Conservation (phyloP, 2,329 filamentous ascomycete genomes). For the Stenocarpella maydis region DNA sequence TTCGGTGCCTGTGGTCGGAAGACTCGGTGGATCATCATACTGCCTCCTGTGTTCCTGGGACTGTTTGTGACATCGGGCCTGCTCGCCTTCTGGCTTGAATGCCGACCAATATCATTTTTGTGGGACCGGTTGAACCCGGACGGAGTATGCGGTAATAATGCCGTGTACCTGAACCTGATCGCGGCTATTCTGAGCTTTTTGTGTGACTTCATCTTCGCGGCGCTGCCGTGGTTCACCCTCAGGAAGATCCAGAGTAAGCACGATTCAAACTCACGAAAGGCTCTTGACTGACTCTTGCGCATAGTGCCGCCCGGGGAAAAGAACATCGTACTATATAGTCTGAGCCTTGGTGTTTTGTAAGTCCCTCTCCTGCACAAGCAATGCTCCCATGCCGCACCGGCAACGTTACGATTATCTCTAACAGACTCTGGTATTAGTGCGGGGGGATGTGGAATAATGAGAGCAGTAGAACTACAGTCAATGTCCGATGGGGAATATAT, state of each 20-base stretch:
- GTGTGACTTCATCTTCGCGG: constrained; percentile 26
- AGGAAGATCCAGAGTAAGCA: constrained; percentile 17
- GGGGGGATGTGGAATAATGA: constrained; percentile 22
- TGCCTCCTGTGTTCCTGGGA: constrained; percentile 11
- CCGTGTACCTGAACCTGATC: constrained; percentile 16
- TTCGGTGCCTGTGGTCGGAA: constrained; percentile 18
- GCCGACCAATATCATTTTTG: constrained; percentile 9
- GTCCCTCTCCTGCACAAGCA: not conserved
- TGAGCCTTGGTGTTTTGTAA: constrained; percentile 26
- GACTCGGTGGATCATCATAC: constrained; percentile 12
- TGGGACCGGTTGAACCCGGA: constrained; percentile 24
- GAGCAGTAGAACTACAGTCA: constrained; percentile 14
- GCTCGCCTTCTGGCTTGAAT: constrained; percentile 24
- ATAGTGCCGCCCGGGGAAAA: constrained; percentile 21
- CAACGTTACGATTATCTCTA: not conserved
- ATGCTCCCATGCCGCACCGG: too few species aligned
- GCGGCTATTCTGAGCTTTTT: constrained; percentile 18
- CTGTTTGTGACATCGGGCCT: not conserved
- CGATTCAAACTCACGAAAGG: not conserved
- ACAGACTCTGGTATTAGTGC: not conserved
- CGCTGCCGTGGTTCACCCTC: constrained; percentile 12
- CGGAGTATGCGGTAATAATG: constrained; percentile 11
- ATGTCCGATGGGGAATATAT: constrained; percentile 26
- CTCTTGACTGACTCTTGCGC: not conserved
- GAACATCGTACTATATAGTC: constrained; percentile 14